A percentile compares a stretch with the other conserved stretches of the same genome.
These are phyloP conservation scores for Nakazawaea siamensis DNA, from an alignment of 805 yeast species.

Conservation along the genomic window DNA sequence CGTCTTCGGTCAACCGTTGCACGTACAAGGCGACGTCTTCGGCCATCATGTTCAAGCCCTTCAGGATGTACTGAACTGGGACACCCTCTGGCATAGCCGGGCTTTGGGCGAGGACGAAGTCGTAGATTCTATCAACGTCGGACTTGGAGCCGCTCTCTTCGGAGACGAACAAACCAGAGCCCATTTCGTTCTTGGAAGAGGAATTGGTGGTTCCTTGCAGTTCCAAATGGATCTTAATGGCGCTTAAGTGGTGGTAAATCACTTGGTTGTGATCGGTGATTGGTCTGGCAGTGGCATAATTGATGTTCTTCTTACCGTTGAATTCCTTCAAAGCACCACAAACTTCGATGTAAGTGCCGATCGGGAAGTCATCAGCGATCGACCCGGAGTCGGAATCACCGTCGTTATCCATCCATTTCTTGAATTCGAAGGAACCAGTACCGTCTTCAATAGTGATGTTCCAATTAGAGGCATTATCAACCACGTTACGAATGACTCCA, in stretches of 20 bases:
- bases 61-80: conserved; percentile 55
- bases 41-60: conserved; percentile 40
- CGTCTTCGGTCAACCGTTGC: conserved; percentile 52
- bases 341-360: conserved; percentile 55
- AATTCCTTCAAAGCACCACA: conserved; percentile 51
- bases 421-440: conserved; percentile 57
- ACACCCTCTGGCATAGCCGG: conserved; percentile 68
- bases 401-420: conserved; percentile 46
- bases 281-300: conserved; percentile 50
- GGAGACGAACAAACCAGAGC: conserved; percentile 32
- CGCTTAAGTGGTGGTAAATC: conserved; percentile 57
- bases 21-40: conserved; percentile 44
- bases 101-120: conserved; percentile 40
- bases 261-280: conserved; percentile 61
- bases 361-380: conserved; percentile 28
- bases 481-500: conserved; percentile 63
- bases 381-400: conserved; percentile 16
- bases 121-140: conserved; percentile 36
- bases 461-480: conserved; percentile 48
- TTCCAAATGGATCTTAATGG: conserved; percentile 47
- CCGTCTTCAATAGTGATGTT: conserved; percentile 68
- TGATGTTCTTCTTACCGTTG: conserved; percentile 54
- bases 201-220: conserved; percentile 38
- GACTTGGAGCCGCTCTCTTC: conserved; percentile 19
- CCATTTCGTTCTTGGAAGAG: conserved; percentile 14